Percentiles rank a stretch among this genome's conserved stretches.
phyloP scores from a whole-genome alignment of 257 asterid genomes.

The Lavandula angustifolia region DNA sequence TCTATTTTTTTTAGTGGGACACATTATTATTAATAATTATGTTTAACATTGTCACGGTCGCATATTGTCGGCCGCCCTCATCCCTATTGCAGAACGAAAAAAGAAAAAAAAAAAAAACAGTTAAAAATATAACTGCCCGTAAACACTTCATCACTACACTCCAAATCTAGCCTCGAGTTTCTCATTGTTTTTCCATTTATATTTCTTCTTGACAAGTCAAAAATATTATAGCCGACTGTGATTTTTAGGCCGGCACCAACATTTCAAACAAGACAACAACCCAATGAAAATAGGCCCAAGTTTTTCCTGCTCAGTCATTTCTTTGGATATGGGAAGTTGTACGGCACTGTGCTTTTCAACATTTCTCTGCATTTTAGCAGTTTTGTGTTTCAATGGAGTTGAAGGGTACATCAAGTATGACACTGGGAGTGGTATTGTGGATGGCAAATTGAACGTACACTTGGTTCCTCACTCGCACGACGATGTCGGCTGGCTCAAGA shows the following conservation, averaged over 20 bases:
- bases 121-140: no score
- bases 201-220: no score
- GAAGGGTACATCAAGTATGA: conserved; percentile 47
- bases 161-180: neutral
- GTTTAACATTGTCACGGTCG: no score
- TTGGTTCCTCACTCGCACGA: conserved; percentile 90
- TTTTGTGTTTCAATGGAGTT: conserved; percentile 37
- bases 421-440: conserved; percentile 63
- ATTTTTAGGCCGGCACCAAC: conserved; percentile 31
- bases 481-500: conserved; percentile 96
- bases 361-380: conserved; percentile 35
- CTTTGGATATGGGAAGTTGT: conserved; percentile 35
- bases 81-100: no score
- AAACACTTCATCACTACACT: neutral
- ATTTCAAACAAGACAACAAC: conserved; percentile 16
- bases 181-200: neutral
- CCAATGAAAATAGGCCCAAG: conserved; percentile 18
- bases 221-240: neutral
- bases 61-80: no score
- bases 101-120: no score
- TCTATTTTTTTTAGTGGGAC: no score
- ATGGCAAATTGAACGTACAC: conserved; percentile 81
- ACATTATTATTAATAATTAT: no score
- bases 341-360: conserved; percentile 26
- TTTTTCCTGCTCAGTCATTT: neutral